Base-by-base conservation (phyloP, 768 basidiomycete species). In the Serpula lacrymans region DNA sequence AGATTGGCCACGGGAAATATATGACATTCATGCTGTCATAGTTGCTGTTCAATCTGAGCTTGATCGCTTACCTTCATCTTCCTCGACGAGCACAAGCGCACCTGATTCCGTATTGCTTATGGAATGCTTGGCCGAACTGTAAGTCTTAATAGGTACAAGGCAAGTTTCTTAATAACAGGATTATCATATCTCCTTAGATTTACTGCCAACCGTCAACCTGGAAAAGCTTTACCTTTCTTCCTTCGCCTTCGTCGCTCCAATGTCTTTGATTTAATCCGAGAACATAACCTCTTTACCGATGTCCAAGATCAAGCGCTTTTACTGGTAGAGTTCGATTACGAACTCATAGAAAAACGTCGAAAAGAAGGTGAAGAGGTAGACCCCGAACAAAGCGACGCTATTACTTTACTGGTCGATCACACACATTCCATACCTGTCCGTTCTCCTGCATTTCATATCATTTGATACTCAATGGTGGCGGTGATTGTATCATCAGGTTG, bases 111-210 rank as follows among this genome's bases (percentile, higher is more conserved):
- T 72, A 2, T 58, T 88, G 6, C 71, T 98, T n/a, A 90, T 98
- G 84, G 91, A 95, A 58, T 94, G 89, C 58, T 65, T 98, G 17
- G 90, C 89, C 0, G 95, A 98, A 53, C 68, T 98, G 87, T 92
- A 52, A 49, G 75, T 62, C 37, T 43, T 10, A 12, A 9, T 29
- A 24, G 2, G 17, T 22, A 12, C 45, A 20, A 6, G 14, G 12
- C 10, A 3, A 25, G 12, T 14, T n/a, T n/a, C n/a, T n/a, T n/a
- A n/a, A n/a, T n/a, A n/a, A n/a, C n/a, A n/a, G n/a, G n/a, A n/a
- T n/a, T 16, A 28, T 35, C 29, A 6, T 4, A 22, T 5, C 30
- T 5, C n/a, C 30, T 5, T 48, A 94, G 93, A 36, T 92, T 90
- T 60, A 81, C 80, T 25, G 71, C 79, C 14, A 93, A 94, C 50